Evolutionary conservation across 257 asterid species (phyloP), one percentile per base, ranked within the genome.

Genomic region (Penstemon davidsonii): DNA sequence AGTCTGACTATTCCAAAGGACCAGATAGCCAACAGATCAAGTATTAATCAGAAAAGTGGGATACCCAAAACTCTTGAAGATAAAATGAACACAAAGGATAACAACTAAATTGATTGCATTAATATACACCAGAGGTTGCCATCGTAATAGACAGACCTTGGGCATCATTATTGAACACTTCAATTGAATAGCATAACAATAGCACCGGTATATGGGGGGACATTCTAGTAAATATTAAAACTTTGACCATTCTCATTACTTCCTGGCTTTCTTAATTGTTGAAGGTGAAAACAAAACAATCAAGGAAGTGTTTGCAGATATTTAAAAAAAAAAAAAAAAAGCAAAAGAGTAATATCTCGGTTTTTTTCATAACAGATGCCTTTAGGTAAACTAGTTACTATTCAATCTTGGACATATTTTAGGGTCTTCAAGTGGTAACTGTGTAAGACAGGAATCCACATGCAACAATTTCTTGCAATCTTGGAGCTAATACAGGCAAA

Each of bases 21-120:
- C 42, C 40, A 19, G 39, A n/a, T 0, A 12, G 8, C 33, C 61
- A 55, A 55, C 7, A 38, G 66, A 62, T 63, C 49, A 15, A 41
- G 64, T 25, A 50, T 44, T 55, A 15, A 43, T 18, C 36, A 9
- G 37, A 67, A 43, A 55, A 25, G 38, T 37, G 38, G 33, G 33
- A 7, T 45, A 11, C 63, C 62, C 72, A 43, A 42, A 42, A 67
- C n/a, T n/a, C n/a, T n/a, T n/a, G n/a, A n/a, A n/a, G n/a, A n/a
- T n/a, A n/a, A n/a, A n/a, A n/a, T n/a, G n/a, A n/a, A n/a, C n/a
- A n/a, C n/a, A n/a, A n/a, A n/a, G n/a, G n/a, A n/a, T n/a, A n/a
- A n/a, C n/a, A n/a, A n/a, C n/a, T n/a, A n/a, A n/a, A n/a, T n/a
- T n/a, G n/a, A n/a, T n/a, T n/a, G n/a, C n/a, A n/a, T n/a, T n/a